Conservation (phyloP, 345 rosid species). For the Litchi chinensis region DNA sequence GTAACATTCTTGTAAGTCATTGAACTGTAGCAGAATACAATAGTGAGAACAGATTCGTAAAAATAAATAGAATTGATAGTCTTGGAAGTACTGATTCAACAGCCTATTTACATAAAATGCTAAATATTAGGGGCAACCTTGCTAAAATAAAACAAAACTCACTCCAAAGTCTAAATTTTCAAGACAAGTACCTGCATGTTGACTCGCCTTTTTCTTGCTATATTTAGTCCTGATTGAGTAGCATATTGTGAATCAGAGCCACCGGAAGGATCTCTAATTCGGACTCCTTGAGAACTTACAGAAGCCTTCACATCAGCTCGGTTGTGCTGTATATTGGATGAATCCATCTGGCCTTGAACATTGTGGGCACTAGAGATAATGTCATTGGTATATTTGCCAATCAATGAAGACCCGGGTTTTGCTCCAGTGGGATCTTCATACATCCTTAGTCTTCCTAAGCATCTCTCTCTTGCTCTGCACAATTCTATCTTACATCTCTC, state of each 20-base stretch:
- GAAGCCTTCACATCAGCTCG: slow-evolving; percentile 39
- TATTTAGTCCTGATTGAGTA: slow-evolving; percentile 40
- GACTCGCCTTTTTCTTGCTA: slow-evolving; percentile 49
- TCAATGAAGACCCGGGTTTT: slow-evolving; percentile 31
- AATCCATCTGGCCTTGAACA: slow-evolving; percentile 33
- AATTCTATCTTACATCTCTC: slow-evolving; percentile 43
- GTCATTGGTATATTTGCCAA: slow-evolving; percentile 30
- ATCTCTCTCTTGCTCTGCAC: slow-evolving; percentile 38
- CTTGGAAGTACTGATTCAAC: not conserved
- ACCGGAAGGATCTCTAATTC: slow-evolving; percentile 34
- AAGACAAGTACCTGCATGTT: slow-evolving; percentile 43
- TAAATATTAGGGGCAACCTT: not conserved
- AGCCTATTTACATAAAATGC: not conserved
- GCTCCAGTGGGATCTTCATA: slow-evolving; percentile 36
- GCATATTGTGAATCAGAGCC: slow-evolving; percentile 29
- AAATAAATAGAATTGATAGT: not conserved
- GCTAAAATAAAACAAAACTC: not conserved
- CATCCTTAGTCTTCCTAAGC: slow-evolving; percentile 38
- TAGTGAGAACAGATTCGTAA: slow-evolving; percentile 2
- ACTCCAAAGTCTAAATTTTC: not conserved
- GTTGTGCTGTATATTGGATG: slow-evolving; percentile 21
- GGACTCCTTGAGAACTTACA: slow-evolving; percentile 41
- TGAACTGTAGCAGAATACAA: slow-evolving; percentile 40
- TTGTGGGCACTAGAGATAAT: slow-evolving; percentile 21
- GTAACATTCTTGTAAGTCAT: slow-evolving; percentile 58